These are phyloP conservation scores for Neofusicoccum parvum DNA, from an alignment of 2,329 filamentous ascomycete genomes.

Conservation along the genomic window DNA sequence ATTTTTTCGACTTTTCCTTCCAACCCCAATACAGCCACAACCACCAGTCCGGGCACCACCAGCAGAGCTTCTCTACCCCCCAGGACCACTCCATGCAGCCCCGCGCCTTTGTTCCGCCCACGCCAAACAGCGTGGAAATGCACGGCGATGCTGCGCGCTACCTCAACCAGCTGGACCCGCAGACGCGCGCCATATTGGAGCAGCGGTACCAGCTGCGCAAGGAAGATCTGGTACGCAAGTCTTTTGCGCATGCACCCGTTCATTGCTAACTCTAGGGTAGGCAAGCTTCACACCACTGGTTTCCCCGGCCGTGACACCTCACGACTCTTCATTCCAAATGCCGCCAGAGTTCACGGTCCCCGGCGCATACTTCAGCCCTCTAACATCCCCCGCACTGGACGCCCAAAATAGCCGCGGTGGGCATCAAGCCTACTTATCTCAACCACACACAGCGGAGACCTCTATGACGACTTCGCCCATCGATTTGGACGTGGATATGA, in stretches of 20 bases:
- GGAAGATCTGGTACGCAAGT: conserved; percentile 64
- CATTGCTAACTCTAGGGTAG: conserved; percentile 40
- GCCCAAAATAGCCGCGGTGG: conserved; percentile 62
- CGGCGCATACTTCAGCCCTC: conserved; percentile 77
- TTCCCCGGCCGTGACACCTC: conserved; percentile 80
- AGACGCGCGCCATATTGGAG: conserved; percentile 67
- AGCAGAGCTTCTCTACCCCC: conserved; percentile 14
- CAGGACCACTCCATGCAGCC: conserved; percentile 28
- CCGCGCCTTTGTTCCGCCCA: conserved; percentile 63
- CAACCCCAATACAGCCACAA: neutral
- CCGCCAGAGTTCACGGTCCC: conserved; percentile 64
- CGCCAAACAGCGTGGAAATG: conserved; percentile 79
- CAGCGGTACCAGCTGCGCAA: conserved; percentile 65
- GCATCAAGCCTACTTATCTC: conserved; percentile 20
- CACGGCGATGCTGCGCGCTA: conserved; percentile 62
- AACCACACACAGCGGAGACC: conserved; percentile 40
- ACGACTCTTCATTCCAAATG: conserved; percentile 67
- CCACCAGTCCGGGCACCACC: conserved; percentile 14
- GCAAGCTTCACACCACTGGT: conserved; percentile 80
- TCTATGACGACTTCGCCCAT: conserved; percentile 53
- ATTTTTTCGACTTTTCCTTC: conserved; percentile 36
- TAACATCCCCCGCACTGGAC: conserved; percentile 78
- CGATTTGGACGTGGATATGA: conserved; percentile 50
- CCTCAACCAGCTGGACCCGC: conserved; percentile 55
- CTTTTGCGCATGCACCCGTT: conserved; percentile 17